phyloP scores from a whole-genome alignment of 1,284 basidiomycete genomes.

The Phellopilus nigrolimitatus region DNA sequence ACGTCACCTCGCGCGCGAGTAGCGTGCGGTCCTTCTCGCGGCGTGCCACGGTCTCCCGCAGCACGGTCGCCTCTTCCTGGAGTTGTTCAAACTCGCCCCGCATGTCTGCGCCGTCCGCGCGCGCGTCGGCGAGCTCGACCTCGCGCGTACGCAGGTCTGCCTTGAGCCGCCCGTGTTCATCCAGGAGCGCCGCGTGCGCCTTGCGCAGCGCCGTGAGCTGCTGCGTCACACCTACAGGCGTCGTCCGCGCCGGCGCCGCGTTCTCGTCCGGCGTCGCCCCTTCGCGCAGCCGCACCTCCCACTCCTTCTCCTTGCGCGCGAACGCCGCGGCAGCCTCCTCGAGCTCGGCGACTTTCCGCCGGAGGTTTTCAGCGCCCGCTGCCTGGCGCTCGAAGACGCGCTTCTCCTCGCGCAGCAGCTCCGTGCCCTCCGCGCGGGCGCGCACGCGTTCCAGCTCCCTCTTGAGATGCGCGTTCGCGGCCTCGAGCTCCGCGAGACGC shows the following conservation, averaged over 20 bases:
- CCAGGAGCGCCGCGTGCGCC: constrained; percentile 53
- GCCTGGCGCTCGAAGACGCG: constrained; percentile 57
- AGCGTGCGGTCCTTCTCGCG: constrained; percentile 43
- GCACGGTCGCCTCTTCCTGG: constrained; percentile 24
- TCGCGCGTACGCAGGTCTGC: constrained; percentile 49
- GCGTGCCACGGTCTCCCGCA: constrained; percentile 36
- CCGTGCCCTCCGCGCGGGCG: constrained; percentile 53
- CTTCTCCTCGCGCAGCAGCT: constrained; percentile 74
- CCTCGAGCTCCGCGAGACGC: constrained; percentile 59
- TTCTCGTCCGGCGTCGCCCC: not conserved
- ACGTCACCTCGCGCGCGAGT: constrained; percentile 55
- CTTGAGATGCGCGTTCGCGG: constrained; percentile 53
- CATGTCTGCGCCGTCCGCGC: constrained; percentile 33
- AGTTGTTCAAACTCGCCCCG: constrained; percentile 35
- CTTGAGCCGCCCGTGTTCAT: constrained; percentile 54
- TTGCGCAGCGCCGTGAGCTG: constrained; percentile 54
- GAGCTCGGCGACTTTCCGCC: constrained; percentile 50
- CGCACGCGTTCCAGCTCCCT: constrained; percentile 50
- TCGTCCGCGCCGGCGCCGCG: constrained; percentile 35
- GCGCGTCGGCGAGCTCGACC: constrained; percentile 40
- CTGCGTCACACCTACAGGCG: constrained; percentile 49
- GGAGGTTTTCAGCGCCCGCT: constrained; percentile 47
- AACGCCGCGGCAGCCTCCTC: constrained; percentile 41
- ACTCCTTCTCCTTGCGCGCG: constrained; percentile 30
- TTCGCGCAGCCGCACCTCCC: not conserved